Base-by-base conservation (phyloP, 441 rosid species). In the Hura crepitans region DNA sequence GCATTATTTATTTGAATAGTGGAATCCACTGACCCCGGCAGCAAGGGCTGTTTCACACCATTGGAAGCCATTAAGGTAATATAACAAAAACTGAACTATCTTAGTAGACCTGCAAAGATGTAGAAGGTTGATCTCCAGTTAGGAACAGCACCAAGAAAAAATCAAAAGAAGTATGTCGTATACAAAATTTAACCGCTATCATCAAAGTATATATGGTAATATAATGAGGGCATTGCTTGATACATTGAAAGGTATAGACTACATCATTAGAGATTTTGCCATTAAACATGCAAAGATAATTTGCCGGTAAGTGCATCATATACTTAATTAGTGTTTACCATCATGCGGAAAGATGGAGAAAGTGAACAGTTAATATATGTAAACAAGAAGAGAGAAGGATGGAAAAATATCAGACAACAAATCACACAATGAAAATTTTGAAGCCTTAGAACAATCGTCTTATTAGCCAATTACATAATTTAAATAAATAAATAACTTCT, bases 21-120 rank as follows among this genome's bases (percentile, higher is more conserved):
- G 12, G 83, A 66, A 70, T 82, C 79, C 11, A 58, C 42, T 18
- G 60, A 59, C 15, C 78, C 75, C 0, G 85, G 69, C 28, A 90
- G 80, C 72, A 87, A 72, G 10, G 87, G 86, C 62, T 75, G 70
- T 6, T 71, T 80, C 73, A 79, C 74, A 51, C 79, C 78, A 71
- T 75, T 78, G 59, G 64, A 61, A 10, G 83, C 86, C 95, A 91
- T 89, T 66, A 14, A 51, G 55, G 31, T 39, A 23, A 47, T 70
- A 23, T 23, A 60, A 53, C 30, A 59, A 46, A 53, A 56, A 33
- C 30, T 13, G 39, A 70, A 4, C 23, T 20, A 65, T 43, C 53
- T 62, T 23, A 28, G 23, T 42, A n/a, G 33, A 60, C 71, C 83
- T 82, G 72, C 51, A 62, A 59, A 65, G 51, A 43, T 35, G 45